phyloP scores from a whole-genome alignment of 1,284 basidiomycete genomes.

The Cryptococcus depauperatus region DNA sequence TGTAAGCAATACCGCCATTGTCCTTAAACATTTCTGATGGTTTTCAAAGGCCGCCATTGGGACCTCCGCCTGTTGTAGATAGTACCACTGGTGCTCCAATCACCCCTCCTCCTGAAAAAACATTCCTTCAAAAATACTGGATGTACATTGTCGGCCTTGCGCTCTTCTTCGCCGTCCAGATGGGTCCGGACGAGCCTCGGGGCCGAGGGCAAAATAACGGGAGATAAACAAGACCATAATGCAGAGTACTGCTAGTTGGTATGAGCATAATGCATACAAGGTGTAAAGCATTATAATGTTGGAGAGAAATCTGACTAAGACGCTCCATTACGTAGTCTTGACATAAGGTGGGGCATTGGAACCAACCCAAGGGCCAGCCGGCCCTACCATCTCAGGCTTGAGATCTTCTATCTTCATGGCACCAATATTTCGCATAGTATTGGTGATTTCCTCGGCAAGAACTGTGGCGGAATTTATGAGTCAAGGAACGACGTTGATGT shows the following conservation, averaged over 20 bases:
- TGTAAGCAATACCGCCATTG: neutral
- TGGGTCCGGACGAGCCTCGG: constrained; percentile 23
- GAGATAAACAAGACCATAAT: no score
- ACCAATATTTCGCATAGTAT: constrained; percentile 50
- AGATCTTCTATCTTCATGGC: constrained; percentile 53
- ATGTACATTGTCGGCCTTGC: constrained; percentile 59
- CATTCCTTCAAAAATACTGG: constrained; percentile 83
- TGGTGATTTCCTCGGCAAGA: constrained; percentile 49
- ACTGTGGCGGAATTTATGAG: constrained; percentile 32
- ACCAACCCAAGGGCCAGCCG: constrained; percentile 40
- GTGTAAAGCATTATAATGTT: neutral
- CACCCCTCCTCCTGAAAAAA: constrained; percentile 58
- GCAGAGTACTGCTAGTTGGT: no score
- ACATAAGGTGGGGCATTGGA: constrained; percentile 31
- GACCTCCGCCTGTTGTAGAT: constrained; percentile 58
- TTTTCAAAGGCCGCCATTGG: constrained; percentile 54
- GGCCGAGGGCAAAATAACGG: neutral
- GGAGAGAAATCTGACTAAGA: neutral
- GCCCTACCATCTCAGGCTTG: constrained; percentile 65
- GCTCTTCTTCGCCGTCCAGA: constrained; percentile 45
- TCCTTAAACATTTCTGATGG: neutral
- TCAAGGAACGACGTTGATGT: neutral
- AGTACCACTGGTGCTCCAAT: constrained; percentile 56
- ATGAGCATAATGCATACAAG: neutral
- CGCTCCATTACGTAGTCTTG: neutral